Conservation (phyloP, 306 rosid genomes). For the Cicer bijugum region DNA sequence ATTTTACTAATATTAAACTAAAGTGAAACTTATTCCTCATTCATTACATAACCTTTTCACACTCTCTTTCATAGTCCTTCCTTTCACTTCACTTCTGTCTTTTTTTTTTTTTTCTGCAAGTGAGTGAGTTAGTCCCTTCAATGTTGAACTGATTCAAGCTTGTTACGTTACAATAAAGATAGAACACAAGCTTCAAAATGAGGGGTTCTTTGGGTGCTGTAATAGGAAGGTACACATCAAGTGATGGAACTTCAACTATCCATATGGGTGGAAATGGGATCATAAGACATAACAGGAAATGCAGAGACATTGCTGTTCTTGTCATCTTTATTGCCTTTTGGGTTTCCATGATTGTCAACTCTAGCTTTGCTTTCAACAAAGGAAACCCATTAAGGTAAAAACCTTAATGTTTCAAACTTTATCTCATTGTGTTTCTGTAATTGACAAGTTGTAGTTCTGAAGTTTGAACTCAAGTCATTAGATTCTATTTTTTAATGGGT, state of each 20-base stretch:
- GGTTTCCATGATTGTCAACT: slow-evolving; percentile 95
- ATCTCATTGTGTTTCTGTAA: slow-evolving; percentile 38
- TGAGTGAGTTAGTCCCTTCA: neutral
- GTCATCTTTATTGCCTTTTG: slow-evolving; percentile 85
- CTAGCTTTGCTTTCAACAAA: slow-evolving; percentile 93
- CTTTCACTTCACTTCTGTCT: slow-evolving; percentile 48
- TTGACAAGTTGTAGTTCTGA: slow-evolving; percentile 38
- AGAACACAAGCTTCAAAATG: slow-evolving; percentile 51
- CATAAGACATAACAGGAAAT: slow-evolving; percentile 82
- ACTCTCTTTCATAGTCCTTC: slow-evolving; percentile 33
- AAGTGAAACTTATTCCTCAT: neutral
- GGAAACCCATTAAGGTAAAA: slow-evolving; percentile 88
- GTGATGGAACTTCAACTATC: slow-evolving; percentile 66
- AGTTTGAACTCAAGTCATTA: slow-evolving; percentile 21
- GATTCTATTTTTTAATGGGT: slow-evolving; percentile 23
- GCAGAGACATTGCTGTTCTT: slow-evolving; percentile 75
- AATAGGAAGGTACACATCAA: slow-evolving; percentile 80
- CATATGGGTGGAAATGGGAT: slow-evolving; percentile 66
- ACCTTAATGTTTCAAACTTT: slow-evolving; percentile 40
- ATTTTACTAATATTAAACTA: no score
- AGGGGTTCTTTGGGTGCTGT: slow-evolving; percentile 94
- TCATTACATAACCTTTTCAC: slow-evolving; percentile 32
- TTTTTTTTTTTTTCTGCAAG: neutral
- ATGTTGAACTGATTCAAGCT: slow-evolving; percentile 44
- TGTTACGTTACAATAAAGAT: slow-evolving; percentile 10